These are phyloP conservation scores for Colletotrichum ledebouriae DNA, from an alignment of 2,329 filamentous ascomycete genomes.

Conservation along the genomic window DNA sequence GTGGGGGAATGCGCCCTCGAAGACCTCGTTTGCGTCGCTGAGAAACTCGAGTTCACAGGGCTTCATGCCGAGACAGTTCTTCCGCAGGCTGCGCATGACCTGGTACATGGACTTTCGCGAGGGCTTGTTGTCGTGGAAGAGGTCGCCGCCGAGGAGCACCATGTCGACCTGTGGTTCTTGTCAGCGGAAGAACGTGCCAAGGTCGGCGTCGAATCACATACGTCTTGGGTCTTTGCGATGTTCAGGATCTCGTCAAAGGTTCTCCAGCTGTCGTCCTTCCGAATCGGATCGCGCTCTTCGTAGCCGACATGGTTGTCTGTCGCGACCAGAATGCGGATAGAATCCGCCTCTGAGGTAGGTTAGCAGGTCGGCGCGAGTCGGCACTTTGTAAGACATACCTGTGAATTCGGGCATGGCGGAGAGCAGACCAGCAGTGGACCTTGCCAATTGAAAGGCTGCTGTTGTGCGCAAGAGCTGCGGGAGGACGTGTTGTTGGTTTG, in stretches of 20 bases:
- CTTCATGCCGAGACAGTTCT: slow-evolving; percentile 95
- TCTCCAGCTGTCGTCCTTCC: slow-evolving; percentile 97
- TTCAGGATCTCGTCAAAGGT: slow-evolving; percentile 97
- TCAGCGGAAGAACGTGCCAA: background rate
- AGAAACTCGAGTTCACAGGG: slow-evolving; percentile 96
- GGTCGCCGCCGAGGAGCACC: slow-evolving; percentile 92
- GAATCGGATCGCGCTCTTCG: slow-evolving; percentile 90
- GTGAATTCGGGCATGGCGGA: slow-evolving; percentile 36
- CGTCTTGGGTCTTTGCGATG: slow-evolving; percentile 86
- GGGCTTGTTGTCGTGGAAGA: slow-evolving; percentile 98
- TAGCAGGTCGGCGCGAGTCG: background rate
- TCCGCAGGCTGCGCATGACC: slow-evolving; percentile 93
- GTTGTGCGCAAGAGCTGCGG: slow-evolving; percentile 2
- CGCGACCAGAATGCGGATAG: slow-evolving; percentile 92
- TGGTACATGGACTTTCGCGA: slow-evolving; percentile 96
- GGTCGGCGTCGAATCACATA: slow-evolving; percentile 45
- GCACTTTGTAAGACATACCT: slow-evolving; percentile 11
- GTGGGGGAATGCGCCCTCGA: slow-evolving; percentile 89
- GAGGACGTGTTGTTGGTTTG: background rate
- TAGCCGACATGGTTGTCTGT: slow-evolving; percentile 99
- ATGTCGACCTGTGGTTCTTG: slow-evolving; percentile 78
- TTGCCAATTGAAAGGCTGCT: background rate
- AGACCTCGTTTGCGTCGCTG: slow-evolving; percentile 91
- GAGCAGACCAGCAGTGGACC: background rate
- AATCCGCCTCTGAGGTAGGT: slow-evolving; percentile 72